Base-by-base conservation (phyloP, 169 alveolate species). In the Plasmodium gonderi region DNA sequence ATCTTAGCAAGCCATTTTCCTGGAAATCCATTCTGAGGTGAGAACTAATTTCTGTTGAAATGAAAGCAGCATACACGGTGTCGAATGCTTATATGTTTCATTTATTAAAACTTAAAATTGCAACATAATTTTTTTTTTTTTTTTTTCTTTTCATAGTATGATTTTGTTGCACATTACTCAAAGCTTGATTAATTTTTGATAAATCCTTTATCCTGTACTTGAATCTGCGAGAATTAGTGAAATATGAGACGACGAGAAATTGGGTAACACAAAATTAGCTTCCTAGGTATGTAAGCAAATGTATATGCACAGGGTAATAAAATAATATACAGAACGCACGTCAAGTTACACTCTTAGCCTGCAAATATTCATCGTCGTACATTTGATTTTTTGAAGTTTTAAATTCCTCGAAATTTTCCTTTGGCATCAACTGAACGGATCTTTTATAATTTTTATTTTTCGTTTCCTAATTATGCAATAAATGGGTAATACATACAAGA, bases 21-120 rank as follows among this genome's bases (percentile, higher is more conserved):
- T 85, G 92, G 45, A 85, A 54, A 75, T 85, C 92, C 92, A 85
- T 51, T 20, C 92, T 49, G 68, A 85, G 79, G 51, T 85, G 87
- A 49, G 92, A 85, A 60, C 92, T 85, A 67, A 85, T 85, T 75
- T 85, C 92, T 85, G 40, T 6, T 14, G 29, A 38, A 31, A 78
- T 51, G 29, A 31, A 74, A 14, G 23, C n/a, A 77, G 60, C 68
- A 65, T 44, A 23, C 51, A 31, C 38, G 31, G 17, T 31, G 40
- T n/a, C 42, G 29, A 17, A 26, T 79, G 47, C 20, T n/a, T 2
- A 11, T 36, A 36, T 0, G 33, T 5, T 20, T 4, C 40, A 6
- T 3, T 8, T 60, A 36, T 29, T 60, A n/a, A 60, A 36, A 20
- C 17, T 54, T 77, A 12, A 26, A 23, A 29, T 76, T 17, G 20